Base-by-base conservation (phyloP, 768 basidiomycete species). In the Mycena crocata region DNA sequence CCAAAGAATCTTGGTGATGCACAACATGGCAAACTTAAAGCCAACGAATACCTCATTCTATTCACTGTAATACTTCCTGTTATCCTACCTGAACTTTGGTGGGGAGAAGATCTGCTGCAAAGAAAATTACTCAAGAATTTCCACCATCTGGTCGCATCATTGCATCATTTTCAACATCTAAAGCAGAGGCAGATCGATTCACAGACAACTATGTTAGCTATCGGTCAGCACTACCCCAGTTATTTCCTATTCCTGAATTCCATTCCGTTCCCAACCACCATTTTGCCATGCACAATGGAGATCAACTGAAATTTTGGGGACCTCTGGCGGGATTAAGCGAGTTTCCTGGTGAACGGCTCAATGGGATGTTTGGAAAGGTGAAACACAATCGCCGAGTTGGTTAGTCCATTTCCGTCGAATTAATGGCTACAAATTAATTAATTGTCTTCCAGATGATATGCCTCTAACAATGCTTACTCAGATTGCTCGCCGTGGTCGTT, bases 1-100 rank as follows among this genome's bases (percentile, higher is more conserved):
- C 73, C 71, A 21, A 35, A 17, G 32, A 69, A 74, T 34, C 68
- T 72, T 55, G 70, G 73, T n/a, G 67, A 71, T 24, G 51, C 67
- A 7, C 17, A 56, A 8, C 71, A 72, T 44, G 73, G 72, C 17
- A 71, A 72, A 34, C 45, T 74, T 15, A 72, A 68, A 17, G 71
- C 70, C 15, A 57, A 71, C 24, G 64, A 72, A 30, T 55, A 2
- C 32, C 59, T 69, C 21, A 26, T 51, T 9, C 54, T 69, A 2
- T 69, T 69, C 24, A 49, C 50, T 21, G 63, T 56, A 1, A 57
- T 65, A 19, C 51, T 69, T 12, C 67, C 67, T 12, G 30, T 69
- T 13, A 51, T 68, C 9, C 31, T 68, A 21, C 56, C 62, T 7
- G 57, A 64, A 30, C n/a, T 59, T 21, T 64, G 67, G 62, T 64